Evolutionary conservation across 2,329 filamentous ascomycete genomes (phyloP), one percentile per base, ranked within the genome.

Genomic region (Talaromyces sp.): DNA sequence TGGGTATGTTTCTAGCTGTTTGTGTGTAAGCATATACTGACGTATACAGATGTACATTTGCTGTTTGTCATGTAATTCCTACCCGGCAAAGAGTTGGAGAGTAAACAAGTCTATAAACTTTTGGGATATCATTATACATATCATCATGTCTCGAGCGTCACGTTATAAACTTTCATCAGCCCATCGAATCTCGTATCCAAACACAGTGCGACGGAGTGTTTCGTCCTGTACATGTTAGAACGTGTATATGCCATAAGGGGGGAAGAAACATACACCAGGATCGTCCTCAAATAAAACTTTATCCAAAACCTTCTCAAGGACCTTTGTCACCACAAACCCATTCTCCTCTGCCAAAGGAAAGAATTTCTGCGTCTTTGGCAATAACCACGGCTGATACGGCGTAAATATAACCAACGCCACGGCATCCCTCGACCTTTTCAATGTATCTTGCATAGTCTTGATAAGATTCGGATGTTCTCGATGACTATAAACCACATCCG

Each of bases 331-430:
- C 17, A 79, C 78, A 67, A 97, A 91, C 0, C 92, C 93, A 58
- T 82, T 84, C 61, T 86, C 85, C 66, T 86, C 82, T 4, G 89
- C 91, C 65, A 93, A 73, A 58, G 93, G 90, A 74, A 97, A 97
- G 80, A 97, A 97, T 3, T 85, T 86, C 75, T 96, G 82, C 73
- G 97, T 95, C 77, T 92, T 91, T 68, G 93, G 85, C 72, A 91
- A 83, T 73, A 97, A 82, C 93, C 93, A 97, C 1, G 94, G 93
- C 68, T 95, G 85, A 79, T 98, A 97, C 22, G 92, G 93, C 0
- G 93, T 96, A 80, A 97, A 98, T 77, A 97, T 96, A 7, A 97
- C 93, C 71, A 93, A 86, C 1, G 93, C 92, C 63, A 84, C 84
- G 58, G 89, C 86, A 1, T 81, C 80, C 3, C 76, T 71, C 3